Evolutionary conservation across 345 rosid genomes (phyloP).

Genomic region (Corchorus olitorius): DNA sequence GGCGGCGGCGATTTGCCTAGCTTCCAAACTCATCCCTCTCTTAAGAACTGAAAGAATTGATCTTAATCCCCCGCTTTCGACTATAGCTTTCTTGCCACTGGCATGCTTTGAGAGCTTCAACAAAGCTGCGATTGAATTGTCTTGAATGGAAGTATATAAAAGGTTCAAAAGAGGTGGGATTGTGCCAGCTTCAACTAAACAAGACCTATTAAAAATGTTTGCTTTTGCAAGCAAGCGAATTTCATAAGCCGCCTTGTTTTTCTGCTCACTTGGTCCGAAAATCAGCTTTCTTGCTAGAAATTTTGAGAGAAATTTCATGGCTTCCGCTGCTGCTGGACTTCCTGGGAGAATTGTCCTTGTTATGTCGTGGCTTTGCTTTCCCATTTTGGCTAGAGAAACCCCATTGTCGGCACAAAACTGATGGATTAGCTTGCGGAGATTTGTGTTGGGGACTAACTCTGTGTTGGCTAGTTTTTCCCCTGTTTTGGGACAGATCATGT

Average conservation of each 20-base stretch:
- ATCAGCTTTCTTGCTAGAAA: constrained; percentile 55
- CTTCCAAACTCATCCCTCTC: constrained; percentile 58
- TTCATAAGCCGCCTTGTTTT: constrained; percentile 65
- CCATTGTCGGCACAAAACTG: constrained; percentile 56
- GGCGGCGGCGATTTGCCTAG: constrained; percentile 67
- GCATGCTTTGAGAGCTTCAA: constrained; percentile 69
- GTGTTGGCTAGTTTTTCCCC: constrained; percentile 57
- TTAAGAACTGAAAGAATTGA: constrained; percentile 53
- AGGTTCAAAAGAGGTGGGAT: constrained; percentile 56
- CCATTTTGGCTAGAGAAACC: constrained; percentile 38
- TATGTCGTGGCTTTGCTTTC: constrained; percentile 40
- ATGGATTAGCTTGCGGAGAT: constrained; percentile 59
- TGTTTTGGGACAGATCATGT: constrained; percentile 75
- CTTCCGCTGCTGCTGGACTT: constrained; percentile 54
- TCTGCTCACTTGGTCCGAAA: constrained; percentile 53
- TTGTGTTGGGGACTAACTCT: constrained; percentile 59
- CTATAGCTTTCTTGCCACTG: constrained; percentile 51
- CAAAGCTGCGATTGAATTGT: constrained; percentile 62
- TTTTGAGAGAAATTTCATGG: constrained; percentile 47
- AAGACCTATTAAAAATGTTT: constrained; percentile 56
- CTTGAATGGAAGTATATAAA: constrained; percentile 44
- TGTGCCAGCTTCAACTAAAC: constrained; percentile 64
- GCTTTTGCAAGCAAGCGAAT: constrained; percentile 66
- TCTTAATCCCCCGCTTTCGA: constrained; percentile 59
- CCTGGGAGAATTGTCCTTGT: constrained; percentile 49